These are phyloP conservation scores for Aspergillus olivimuriae DNA, from an alignment of 495 filamentous ascomycete species.

Conservation along the genomic window DNA sequence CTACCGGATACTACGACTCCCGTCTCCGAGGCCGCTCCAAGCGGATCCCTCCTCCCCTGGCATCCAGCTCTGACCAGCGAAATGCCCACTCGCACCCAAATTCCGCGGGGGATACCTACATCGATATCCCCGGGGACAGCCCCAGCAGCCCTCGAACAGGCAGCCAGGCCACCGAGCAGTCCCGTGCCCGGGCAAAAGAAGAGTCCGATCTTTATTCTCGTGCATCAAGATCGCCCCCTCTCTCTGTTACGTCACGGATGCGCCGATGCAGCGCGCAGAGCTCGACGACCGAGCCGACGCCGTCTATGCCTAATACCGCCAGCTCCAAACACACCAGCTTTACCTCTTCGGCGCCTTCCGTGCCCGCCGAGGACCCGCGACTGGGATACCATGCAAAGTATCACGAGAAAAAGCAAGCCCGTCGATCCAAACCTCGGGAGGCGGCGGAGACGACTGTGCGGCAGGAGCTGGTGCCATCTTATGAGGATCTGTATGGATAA, in stretches of 20 bases:
- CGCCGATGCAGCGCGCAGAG: conserved; percentile 35
- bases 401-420: conserved; percentile 21
- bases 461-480: conserved; percentile 37
- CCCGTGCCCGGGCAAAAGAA: conserved; percentile 1
- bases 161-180: too few relatives aligned
- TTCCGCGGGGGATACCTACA: background rate
- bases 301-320: conserved; percentile 23
- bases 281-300: conserved; percentile 19
- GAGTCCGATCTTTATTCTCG: conserved; percentile 17
- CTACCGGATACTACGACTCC: conserved; percentile 35
- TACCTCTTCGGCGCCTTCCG: conserved; percentile 28
- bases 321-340: conserved; percentile 36
- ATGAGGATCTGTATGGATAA: conserved; percentile 42
- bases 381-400: conserved; percentile 15
- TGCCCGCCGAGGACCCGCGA: conserved; percentile 26
- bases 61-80: conserved; percentile 5
- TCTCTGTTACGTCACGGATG: conserved; percentile 41
- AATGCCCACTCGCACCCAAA: conserved; percentile 1
- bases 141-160: too few relatives aligned
- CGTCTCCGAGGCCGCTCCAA: conserved; percentile 20
- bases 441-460: conserved; percentile 8
- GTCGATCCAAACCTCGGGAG: conserved; percentile 18
- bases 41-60: conserved; percentile 2
- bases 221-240: conserved; percentile 32
- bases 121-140: background rate